phyloP scores from a whole-genome alignment of 2,329 filamentous ascomycete species.

The Tolypocladium amazonense region DNA sequence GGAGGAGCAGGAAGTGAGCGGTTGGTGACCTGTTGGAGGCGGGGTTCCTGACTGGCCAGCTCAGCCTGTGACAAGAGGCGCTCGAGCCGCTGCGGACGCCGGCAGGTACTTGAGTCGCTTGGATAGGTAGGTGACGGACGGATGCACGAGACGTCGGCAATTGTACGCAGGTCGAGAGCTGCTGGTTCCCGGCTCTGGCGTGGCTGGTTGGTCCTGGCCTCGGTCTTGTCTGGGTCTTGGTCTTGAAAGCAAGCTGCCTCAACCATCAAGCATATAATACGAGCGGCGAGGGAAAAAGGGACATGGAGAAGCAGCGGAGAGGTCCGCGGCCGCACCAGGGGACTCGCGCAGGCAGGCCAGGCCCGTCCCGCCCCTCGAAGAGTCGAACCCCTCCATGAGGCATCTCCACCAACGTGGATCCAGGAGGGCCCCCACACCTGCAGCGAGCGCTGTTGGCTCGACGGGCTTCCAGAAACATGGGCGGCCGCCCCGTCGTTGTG shows the following conservation, averaged over 20 bases:
- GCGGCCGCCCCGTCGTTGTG: not conserved
- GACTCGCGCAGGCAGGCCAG: not conserved
- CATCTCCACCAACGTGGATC: not conserved
- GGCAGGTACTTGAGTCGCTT: not conserved
- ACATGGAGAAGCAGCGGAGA: no score
- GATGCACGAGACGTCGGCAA: not conserved
- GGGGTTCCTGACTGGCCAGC: not conserved
- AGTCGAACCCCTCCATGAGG: not conserved
- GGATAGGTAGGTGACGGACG: not conserved
- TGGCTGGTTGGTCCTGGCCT: not conserved
- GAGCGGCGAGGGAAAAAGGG: not conserved
- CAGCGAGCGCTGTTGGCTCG: not conserved
- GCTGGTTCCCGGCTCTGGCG: not conserved
- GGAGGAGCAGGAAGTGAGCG: not conserved
- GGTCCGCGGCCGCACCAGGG: no score
- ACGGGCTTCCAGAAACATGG: not conserved
- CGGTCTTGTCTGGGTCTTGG: not conserved
- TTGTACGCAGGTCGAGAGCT: not conserved
- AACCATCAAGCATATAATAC: no score
- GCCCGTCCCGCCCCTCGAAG: not conserved
- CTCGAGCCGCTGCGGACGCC: not conserved
- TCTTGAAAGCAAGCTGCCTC: not conserved
- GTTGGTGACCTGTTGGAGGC: not conserved
- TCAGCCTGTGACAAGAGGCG: not conserved
- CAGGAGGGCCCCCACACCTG: not conserved